phyloP scores from a whole-genome alignment of 768 basidiomycete species.

The Boletus insuetus region DNA sequence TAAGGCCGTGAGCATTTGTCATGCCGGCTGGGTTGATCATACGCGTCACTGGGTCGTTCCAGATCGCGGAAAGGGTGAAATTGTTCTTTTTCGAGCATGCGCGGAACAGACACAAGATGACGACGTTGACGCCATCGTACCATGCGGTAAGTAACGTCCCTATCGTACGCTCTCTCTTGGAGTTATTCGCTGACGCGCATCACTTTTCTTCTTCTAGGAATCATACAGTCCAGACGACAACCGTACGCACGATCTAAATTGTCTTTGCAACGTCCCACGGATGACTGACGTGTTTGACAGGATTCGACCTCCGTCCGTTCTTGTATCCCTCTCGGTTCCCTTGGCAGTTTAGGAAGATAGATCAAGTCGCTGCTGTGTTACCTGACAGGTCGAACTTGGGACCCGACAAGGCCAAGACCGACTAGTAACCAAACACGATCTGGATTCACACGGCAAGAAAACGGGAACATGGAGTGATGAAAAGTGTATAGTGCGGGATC shows the following conservation, averaged over 20 bases:
- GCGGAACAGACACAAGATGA: constrained; percentile 98
- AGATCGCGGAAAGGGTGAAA: constrained; percentile 97
- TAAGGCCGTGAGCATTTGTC: constrained; percentile 27
- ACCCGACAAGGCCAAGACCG: constrained; percentile 46
- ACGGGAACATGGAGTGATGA: neutral
- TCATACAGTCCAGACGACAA: constrained; percentile 97
- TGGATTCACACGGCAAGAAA: neutral
- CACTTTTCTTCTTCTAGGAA: constrained; percentile 50
- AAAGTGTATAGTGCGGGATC: constrained; percentile 9
- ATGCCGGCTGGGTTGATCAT: constrained; percentile 36
- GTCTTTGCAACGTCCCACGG: too few species aligned
- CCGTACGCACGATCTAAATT: constrained; percentile 46
- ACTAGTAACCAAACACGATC: constrained; percentile 28
- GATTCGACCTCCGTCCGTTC: constrained; percentile 95
- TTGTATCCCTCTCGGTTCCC: constrained; percentile 93
- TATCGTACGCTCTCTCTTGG: too few species aligned
- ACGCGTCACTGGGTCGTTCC: too few species aligned
- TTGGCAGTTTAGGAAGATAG: constrained; percentile 97
- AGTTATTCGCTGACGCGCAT: neutral
- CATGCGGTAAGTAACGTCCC: constrained; percentile 66
- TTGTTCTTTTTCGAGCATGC: constrained; percentile 97
- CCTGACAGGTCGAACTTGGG: constrained; percentile 61
- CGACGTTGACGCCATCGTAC: constrained; percentile 89
- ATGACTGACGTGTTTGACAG: constrained; percentile 38
- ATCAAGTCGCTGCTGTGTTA: constrained; percentile 72